Conservation (phyloP, 805 yeast genomes). For the Candida broadrunensis region DNA sequence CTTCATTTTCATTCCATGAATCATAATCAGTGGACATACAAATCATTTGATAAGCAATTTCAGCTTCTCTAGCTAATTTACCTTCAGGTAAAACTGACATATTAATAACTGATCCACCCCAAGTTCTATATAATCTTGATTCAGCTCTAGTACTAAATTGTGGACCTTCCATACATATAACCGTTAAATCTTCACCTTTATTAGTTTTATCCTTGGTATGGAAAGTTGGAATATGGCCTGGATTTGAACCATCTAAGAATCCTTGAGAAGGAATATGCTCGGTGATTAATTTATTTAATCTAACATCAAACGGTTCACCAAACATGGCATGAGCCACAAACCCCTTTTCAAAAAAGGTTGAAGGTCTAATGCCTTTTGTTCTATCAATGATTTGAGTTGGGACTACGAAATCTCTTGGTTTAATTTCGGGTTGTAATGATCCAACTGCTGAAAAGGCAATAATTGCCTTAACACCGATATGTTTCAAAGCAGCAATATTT, state of each 20-base stretch:
- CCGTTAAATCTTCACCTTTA: constrained; percentile 67
- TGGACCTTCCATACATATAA: constrained; percentile 99
- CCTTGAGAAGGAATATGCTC: constrained; percentile 44
- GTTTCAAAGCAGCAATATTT: constrained; percentile 92
- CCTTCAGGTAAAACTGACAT: constrained; percentile 98
- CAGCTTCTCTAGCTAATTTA: constrained; percentile 96
- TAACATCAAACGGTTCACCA: constrained; percentile 92
- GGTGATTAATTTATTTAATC: constrained; percentile 63
- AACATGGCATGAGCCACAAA: constrained; percentile 96
- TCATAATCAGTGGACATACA: constrained; percentile 99
- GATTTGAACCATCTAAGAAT: constrained; percentile 52
- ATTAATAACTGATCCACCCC: constrained; percentile 95
- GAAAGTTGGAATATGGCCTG: constrained; percentile 42
- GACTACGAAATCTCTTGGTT: constrained; percentile 93
- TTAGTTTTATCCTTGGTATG: constrained; percentile 62
- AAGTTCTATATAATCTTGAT: constrained; percentile 75
- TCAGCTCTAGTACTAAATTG: constrained; percentile 97
- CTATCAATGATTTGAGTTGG: constrained; percentile 96
- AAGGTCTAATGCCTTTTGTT: constrained; percentile 90
- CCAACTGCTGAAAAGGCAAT: constrained; percentile 97
- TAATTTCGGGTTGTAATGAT: constrained; percentile 81
- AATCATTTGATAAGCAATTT: constrained; percentile 93
- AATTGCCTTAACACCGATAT: constrained; percentile 80
- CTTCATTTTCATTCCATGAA: constrained; percentile 95
- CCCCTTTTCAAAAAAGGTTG: constrained; percentile 87